Evolutionary conservation across 306 rosid genomes (phyloP), one percentile per base, ranked within the genome.

Genomic region (Prunus dulcis): DNA sequence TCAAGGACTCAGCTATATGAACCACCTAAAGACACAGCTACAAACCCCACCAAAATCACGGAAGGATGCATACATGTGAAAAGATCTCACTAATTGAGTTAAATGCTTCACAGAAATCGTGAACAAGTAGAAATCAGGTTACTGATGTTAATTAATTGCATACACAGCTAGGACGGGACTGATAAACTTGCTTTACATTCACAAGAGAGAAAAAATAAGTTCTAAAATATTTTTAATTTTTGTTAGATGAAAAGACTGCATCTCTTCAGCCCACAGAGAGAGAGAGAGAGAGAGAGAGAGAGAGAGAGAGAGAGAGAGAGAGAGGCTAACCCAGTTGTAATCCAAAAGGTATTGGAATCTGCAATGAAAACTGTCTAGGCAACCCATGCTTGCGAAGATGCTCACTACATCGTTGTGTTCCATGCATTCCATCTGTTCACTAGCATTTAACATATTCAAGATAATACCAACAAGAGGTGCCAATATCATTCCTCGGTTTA

Each of bases 401-500:
- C 88, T 91, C 77, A 91, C 85, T 53, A 95, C 88, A 84, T 90
- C 90, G 84, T 88, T 95, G 76, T 71, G 83, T 71, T 89, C 91
- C 68, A n/a, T 74, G 80, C 74, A 74, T 74, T 88, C 87, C 81
- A 75, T 82, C 76, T 85, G 80, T 65, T 82, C 86, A 67, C 88
- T 81, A 46, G 97, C 91, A 79, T 91, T 91, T 91, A 90, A 82
- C 82, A 95, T 79, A 82, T 95, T 95, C 82, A 88, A 87, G 74
- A 95, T 90, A 73, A 92, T 95, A 43, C 99, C 97, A 1, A 89
- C 87, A 27, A 95, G 88, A 77, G 99, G 99, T 70, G 96, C 98
- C 88, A 95, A 78, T 73, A 95, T 86, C 99, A 95, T 92, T 88
- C 97, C 93, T 67, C 93, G 84, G 73, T 89, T 92, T 75, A 90